A percentile compares a stretch with the other conserved stretches of the same genome.
phyloP scores from a whole-genome alignment of 306 rosid species.

The Coriaria nepalensis region DNA sequence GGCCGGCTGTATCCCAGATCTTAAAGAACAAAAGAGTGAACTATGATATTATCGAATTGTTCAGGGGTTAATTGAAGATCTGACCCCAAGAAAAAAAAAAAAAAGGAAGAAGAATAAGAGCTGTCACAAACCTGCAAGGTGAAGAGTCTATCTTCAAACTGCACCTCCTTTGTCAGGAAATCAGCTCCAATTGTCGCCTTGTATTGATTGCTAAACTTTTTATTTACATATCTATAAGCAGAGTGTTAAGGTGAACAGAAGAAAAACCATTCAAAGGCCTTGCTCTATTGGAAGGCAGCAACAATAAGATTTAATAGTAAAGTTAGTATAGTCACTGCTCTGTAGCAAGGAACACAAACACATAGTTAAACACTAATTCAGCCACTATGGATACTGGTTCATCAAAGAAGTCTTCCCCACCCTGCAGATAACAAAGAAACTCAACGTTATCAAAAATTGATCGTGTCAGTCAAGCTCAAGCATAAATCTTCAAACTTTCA shows the following conservation, averaged over 20 bases:
- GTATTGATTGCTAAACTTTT: constrained; percentile 96
- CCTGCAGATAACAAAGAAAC: constrained; percentile 41
- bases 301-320: too few relatives aligned
- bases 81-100: background rate
- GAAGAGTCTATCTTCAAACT: constrained; percentile 96
- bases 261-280: background rate
- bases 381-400: constrained; percentile 87
- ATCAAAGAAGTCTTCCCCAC: constrained; percentile 99
- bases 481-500: background rate
- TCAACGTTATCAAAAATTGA: background rate
- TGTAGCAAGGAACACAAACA: constrained; percentile 1
- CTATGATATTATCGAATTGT: background rate
- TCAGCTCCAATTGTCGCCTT: constrained; percentile 99
- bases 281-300: background rate
- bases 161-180: constrained; percentile 93
- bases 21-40: constrained; percentile 13
- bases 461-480: too few relatives aligned
- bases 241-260: constrained; percentile 25
- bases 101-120: too few relatives aligned
- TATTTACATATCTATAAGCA: constrained; percentile 73
- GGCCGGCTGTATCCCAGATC: constrained; percentile 99
- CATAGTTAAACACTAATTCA: background rate
- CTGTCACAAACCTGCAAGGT: constrained; percentile 64
- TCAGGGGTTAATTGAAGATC: background rate
- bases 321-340: too few relatives aligned